phyloP scores from a whole-genome alignment of 116 monocot species.

The Phalaenopsis hybrid region DNA sequence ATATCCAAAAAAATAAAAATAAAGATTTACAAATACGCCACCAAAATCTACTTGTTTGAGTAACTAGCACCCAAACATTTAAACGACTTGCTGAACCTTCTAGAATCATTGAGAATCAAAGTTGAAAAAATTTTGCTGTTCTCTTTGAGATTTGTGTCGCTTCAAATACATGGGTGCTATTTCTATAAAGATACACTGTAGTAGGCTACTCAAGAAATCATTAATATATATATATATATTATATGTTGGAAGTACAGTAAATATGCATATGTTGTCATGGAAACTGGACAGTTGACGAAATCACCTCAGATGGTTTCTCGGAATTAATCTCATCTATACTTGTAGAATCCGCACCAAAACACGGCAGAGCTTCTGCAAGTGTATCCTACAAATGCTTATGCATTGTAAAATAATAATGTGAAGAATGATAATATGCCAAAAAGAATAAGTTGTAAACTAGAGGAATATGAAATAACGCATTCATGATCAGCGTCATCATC shows the following conservation, averaged over 20 bases:
- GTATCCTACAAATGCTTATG: slow-evolving; percentile 30
- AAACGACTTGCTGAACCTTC: not conserved
- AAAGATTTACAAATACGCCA: not conserved
- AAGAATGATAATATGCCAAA: not conserved
- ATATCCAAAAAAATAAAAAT: not conserved
- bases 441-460: not conserved
- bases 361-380: slow-evolving; percentile 78
- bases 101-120: not conserved
- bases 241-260: not conserved
- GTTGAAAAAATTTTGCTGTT: not conserved
- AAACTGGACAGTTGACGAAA: not conserved
- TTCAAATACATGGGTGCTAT: not conserved
- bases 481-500: not conserved
- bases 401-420: not conserved
- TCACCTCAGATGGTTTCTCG: slow-evolving; percentile 42
- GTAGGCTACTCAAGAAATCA: not conserved
- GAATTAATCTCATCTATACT: slow-evolving; percentile 53
- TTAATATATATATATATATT: not conserved
- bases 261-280: not conserved
- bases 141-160: not conserved
- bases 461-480: not conserved
- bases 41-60: not conserved
- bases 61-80: not conserved
- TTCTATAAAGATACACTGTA: too few species aligned
- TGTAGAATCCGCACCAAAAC: slow-evolving; percentile 83